Base-by-base conservation (phyloP, 2,329 filamentous ascomycete genomes). In the Septoria linicola region DNA sequence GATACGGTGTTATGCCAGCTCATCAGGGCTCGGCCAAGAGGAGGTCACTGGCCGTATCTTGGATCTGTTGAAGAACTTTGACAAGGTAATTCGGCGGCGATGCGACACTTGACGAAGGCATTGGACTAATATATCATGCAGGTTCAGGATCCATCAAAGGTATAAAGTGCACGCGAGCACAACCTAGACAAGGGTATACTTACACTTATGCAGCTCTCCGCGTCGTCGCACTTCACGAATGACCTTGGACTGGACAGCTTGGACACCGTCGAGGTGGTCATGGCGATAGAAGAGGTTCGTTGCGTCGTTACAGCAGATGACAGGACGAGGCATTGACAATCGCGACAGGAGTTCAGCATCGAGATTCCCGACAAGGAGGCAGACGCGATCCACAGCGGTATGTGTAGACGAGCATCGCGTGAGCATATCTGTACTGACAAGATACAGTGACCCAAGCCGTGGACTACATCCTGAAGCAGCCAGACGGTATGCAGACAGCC, bases 321-420 rank as follows among this genome's bases (percentile, higher is more conserved):
- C 84, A 49, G 35, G 19, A 32, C 43, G 60, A 68, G 46, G 68
- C 57, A 55, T 47, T 47, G 44, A 47, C 44, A 40, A 21, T n/a
- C 8, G 20, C 4, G 34, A 66, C 65, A 85, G 83, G 83, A 87
- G 69, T 87, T 87, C 76, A 86, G 89, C 86, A 93, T 96, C 72
- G 91, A 96, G 82, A 96, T 96, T 68, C 91, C 91, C 64, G 91
- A 96, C 78, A 96, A 96, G 83, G 89, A 96, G 70, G 91, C 91
- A 63, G 91, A 96, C 73, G 80, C 81, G 61, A 95, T 96, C 73
- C 89, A 93, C 82, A 95, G 89, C 68, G 85, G 90, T 95, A 87
- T 64, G 88, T 49, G 31, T 13, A 21, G 8, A 23, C 5, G 19
- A 45, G 13, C 21, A n/a, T 16, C 10, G 20, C 36, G 14, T 17